These are phyloP conservation scores for Amylostereum chailletii DNA, from an alignment of 1,284 basidiomycete genomes.

Conservation along the genomic window DNA sequence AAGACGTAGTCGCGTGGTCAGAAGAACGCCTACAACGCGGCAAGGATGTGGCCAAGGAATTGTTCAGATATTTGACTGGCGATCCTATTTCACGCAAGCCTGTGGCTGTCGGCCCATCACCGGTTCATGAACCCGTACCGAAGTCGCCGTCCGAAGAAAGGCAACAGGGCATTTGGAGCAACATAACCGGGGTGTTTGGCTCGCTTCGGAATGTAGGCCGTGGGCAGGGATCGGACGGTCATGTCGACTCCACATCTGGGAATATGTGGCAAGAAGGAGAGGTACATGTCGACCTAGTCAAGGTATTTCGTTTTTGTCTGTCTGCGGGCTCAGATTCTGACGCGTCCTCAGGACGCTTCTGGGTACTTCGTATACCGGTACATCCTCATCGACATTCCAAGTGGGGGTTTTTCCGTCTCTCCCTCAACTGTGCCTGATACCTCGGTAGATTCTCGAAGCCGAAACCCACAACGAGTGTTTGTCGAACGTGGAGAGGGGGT, in stretches of 20 bases:
- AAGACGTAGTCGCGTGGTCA: conserved; percentile 40
- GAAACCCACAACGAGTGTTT: conserved; percentile 60
- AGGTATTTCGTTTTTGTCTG: conserved; percentile 34
- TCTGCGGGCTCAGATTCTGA: conserved; percentile 3
- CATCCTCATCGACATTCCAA: conserved; percentile 70
- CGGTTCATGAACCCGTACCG: conserved; percentile 7
- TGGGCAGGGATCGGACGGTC: conserved; percentile 21
- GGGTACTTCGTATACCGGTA: conserved; percentile 75
- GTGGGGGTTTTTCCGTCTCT: conserved; percentile 33
- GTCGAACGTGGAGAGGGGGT: conserved; percentile 60
- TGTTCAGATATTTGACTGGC: conserved; percentile 66
- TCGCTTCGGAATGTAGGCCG: conserved; percentile 41
- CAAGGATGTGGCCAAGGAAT: conserved; percentile 38
- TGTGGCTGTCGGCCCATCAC: conserved; percentile 19
- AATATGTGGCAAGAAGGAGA: conserved; percentile 63
- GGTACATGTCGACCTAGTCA: conserved; percentile 68
- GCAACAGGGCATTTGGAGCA: conserved; percentile 36
- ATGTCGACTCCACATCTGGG: conserved; percentile 25
- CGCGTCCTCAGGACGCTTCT: conserved; percentile 47
- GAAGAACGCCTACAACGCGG: conserved; percentile 30
- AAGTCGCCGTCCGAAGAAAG: conserved; percentile 19
- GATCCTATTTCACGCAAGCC: conserved; percentile 32
- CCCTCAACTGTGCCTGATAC: conserved; percentile 6
- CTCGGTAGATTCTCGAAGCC: conserved; percentile 47
- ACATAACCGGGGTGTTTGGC: conserved; percentile 60